Conservation (phyloP, 2,329 filamentous ascomycete genomes). For the Aspergillus pseudotamarii region DNA sequence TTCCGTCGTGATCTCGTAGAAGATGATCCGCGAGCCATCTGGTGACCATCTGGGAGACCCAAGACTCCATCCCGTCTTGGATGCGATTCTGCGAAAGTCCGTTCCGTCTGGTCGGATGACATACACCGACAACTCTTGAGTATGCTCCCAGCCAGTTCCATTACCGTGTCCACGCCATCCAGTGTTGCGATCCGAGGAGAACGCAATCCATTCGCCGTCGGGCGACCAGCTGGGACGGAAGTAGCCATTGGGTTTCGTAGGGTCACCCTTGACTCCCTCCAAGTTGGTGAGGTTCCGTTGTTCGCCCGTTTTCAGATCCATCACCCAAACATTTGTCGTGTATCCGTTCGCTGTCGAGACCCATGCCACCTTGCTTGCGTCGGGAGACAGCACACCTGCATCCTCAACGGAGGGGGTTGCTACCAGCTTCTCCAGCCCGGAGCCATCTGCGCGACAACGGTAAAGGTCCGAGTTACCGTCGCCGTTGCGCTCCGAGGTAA, state of each 20-base stretch:
- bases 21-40: constrained; percentile 41
- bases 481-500: constrained; percentile 44
- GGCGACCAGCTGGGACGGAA: constrained; percentile 48
- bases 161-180: constrained; percentile 46
- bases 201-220: constrained; percentile 46
- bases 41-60: constrained; percentile 44
- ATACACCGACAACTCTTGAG: constrained; percentile 46
- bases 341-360: constrained; percentile 42
- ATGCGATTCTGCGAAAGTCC: constrained; percentile 39
- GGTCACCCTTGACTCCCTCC: constrained; percentile 16
- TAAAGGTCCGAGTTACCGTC: constrained; percentile 49
- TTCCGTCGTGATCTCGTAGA: constrained; percentile 45
- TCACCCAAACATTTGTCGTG: constrained; percentile 46
- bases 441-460: constrained; percentile 39
- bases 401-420: constrained; percentile 43
- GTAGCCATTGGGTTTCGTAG: constrained; percentile 37
- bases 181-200: constrained; percentile 48
- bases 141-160: constrained; percentile 44
- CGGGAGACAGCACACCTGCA: constrained; percentile 39
- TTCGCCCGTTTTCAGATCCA: constrained; percentile 38
- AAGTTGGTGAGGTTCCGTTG: constrained; percentile 43
- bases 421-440: constrained; percentile 37
- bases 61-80: constrained; percentile 38
- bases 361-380: constrained; percentile 43
- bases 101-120: constrained; percentile 41